Conservation (phyloP, 257 asterid genomes). For the Phtheirospermum japonicum region DNA sequence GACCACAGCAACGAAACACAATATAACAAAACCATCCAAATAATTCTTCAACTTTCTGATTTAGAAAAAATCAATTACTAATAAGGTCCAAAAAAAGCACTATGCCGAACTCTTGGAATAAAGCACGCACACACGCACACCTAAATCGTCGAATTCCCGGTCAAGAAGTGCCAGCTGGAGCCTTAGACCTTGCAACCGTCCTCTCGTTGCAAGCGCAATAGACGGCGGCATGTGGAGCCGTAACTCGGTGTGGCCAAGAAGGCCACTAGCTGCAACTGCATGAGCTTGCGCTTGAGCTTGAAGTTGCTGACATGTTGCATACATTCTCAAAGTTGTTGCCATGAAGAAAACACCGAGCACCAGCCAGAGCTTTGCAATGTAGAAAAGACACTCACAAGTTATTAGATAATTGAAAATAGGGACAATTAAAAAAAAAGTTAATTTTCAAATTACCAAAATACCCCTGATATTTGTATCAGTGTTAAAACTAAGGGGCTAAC, state of each 20-base stretch:
- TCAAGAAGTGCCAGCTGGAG: conserved; percentile 99
- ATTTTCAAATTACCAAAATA: too few relatives aligned
- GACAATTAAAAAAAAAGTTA: too few relatives aligned
- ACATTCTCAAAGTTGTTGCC: conserved; percentile 95
- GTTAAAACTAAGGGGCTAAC: too few relatives aligned
- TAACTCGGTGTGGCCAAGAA: conserved; percentile 92
- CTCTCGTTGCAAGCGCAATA: conserved; percentile 89
- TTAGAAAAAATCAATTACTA: neutral
- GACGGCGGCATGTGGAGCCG: conserved; percentile 99
- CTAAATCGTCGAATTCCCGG: conserved; percentile 94
- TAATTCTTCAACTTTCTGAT: too few relatives aligned
- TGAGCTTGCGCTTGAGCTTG: conserved; percentile 99
- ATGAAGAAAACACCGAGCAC: conserved; percentile 92
- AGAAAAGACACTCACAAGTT: conserved; percentile 13
- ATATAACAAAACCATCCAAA: conserved; percentile 11
- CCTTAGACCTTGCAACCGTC: conserved; percentile 94
- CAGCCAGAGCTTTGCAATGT: conserved; percentile 75
- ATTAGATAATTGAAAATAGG: conserved; percentile 11
- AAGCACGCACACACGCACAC: conserved; percentile 30
- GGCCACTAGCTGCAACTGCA: conserved; percentile 93
- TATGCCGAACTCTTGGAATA: conserved; percentile 15
- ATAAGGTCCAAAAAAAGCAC: conserved; percentile 2
- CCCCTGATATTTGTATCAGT: too few relatives aligned
- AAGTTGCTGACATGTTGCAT: conserved; percentile 98
- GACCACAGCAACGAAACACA: conserved; percentile 27